Evolutionary conservation across 2,329 filamentous ascomycete genomes (phyloP).

Genomic region (Microsporum ferrugineum): DNA sequence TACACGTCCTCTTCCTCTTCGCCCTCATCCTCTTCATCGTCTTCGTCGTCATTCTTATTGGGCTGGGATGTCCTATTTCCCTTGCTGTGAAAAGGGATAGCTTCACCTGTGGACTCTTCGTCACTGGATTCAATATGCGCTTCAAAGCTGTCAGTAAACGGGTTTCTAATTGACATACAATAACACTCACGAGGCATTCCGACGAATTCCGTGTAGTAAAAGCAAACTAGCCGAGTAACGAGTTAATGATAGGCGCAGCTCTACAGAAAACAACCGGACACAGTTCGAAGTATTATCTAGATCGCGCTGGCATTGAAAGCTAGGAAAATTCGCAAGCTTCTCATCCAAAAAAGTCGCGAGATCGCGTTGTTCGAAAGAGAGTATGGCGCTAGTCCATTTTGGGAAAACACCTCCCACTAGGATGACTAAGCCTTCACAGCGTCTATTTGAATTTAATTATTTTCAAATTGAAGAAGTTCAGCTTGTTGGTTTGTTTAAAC

Average conservation of each 20-base stretch:
- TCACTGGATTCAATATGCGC: conserved; percentile 12
- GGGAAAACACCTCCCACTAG: conserved; percentile 2
- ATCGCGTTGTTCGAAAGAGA: neutral
- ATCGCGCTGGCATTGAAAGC: neutral
- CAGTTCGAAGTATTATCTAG: neutral
- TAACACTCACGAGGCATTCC: conserved; percentile 33
- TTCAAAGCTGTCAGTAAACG: conserved; percentile 5
- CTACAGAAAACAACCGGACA: neutral
- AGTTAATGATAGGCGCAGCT: neutral
- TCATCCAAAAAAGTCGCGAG: neutral
- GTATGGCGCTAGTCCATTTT: neutral
- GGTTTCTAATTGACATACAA: neutral
- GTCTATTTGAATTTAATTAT: neutral
- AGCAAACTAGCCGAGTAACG: neutral
- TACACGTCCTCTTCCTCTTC: conserved; percentile 29
- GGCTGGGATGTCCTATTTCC: conserved; percentile 12
- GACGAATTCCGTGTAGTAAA: neutral
- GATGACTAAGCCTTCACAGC: conserved; percentile 1
- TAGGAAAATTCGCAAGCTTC: neutral
- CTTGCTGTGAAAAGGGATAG: conserved; percentile 27
- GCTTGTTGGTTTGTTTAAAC: neutral
- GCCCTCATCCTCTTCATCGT: conserved; percentile 17
- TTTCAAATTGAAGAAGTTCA: neutral
- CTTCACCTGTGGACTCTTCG: conserved; percentile 27
- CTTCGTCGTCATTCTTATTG: conserved; percentile 16